phyloP scores from a whole-genome alignment of 2,329 filamentous ascomycete genomes.

The Botrytis fabae region DNA sequence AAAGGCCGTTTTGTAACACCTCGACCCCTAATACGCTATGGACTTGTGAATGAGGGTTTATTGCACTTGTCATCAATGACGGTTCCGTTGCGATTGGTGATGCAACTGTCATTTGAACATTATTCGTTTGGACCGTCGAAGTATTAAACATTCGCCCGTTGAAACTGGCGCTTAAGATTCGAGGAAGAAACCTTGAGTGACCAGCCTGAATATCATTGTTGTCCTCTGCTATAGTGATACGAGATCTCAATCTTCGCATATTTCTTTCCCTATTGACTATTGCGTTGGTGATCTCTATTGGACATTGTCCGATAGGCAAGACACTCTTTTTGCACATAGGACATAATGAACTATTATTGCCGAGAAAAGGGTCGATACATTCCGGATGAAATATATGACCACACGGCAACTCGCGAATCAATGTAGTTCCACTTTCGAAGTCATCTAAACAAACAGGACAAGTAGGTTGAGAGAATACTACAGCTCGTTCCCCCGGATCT shows the following conservation, averaged over 20 bases:
- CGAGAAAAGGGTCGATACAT: slow-evolving; percentile 85
- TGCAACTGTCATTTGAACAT: slow-evolving; percentile 13
- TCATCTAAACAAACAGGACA: slow-evolving; percentile 91
- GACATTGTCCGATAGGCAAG: slow-evolving; percentile 66
- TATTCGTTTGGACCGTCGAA: background rate
- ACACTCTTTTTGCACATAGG: slow-evolving; percentile 87
- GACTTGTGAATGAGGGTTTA: slow-evolving; percentile 8
- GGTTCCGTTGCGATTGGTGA: slow-evolving; percentile 26
- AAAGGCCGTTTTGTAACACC: slow-evolving; percentile 1
- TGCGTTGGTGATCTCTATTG: slow-evolving; percentile 70
- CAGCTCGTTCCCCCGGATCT: slow-evolving; percentile 28
- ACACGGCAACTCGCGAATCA: slow-evolving; percentile 83
- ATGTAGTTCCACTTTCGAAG: slow-evolving; percentile 67
- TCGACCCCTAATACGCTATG: slow-evolving; percentile 18
- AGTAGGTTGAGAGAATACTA: slow-evolving; percentile 69
- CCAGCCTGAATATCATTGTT: slow-evolving; percentile 21
- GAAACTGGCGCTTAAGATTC: slow-evolving; percentile 24
- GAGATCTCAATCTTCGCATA: slow-evolving; percentile 50
- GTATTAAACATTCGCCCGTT: slow-evolving; percentile 21
- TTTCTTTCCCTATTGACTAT: slow-evolving; percentile 83
- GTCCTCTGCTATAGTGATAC: slow-evolving; percentile 30
- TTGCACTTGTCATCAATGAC: slow-evolving; percentile 25
- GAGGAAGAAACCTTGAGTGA: slow-evolving; percentile 24
- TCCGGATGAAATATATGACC: slow-evolving; percentile 91
- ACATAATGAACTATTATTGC: slow-evolving; percentile 78